A percentile compares a stretch with the other conserved stretches of the same genome.
phyloP scores from a whole-genome alignment of 495 filamentous ascomycete species.

The Amphirosellinia nigrospora region DNA sequence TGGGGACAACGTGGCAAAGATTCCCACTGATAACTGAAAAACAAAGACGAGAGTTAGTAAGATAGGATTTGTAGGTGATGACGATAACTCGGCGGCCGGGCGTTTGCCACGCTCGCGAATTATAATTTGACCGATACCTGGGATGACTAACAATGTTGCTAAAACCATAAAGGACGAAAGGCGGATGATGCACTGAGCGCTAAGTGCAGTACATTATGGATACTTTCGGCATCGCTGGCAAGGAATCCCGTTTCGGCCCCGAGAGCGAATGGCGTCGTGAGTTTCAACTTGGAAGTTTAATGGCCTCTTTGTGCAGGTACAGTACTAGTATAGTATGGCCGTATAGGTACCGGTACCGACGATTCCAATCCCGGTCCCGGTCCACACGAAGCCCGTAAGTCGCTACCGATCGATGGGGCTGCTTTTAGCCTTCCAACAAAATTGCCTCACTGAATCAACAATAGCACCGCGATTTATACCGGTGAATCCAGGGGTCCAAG shows the following conservation, averaged over 20 bases:
- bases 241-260: slow-evolving; percentile 17
- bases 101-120: slow-evolving; percentile 19
- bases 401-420: slow-evolving; percentile 21
- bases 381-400: slow-evolving; percentile 1
- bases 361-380: neutral
- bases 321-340: no score
- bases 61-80: neutral
- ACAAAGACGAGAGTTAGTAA: neutral
- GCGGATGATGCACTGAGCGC: slow-evolving; percentile 9
- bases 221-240: slow-evolving; percentile 11
- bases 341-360: no score
- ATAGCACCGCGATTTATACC: neutral
- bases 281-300: slow-evolving; percentile 12
- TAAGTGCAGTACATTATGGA: slow-evolving; percentile 12
- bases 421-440: slow-evolving; percentile 24
- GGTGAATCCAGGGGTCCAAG: slow-evolving; percentile 19
- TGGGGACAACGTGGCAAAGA: neutral
- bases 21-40: neutral
- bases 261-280: slow-evolving; percentile 22
- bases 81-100: neutral
- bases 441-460: slow-evolving; percentile 23
- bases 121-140: slow-evolving; percentile 12
- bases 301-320: slow-evolving; percentile 8
- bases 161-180: slow-evolving; percentile 3
- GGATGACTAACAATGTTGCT: neutral